phyloP scores from a whole-genome alignment of 345 rosid genomes.

The Lagerstroemia speciosa region DNA sequence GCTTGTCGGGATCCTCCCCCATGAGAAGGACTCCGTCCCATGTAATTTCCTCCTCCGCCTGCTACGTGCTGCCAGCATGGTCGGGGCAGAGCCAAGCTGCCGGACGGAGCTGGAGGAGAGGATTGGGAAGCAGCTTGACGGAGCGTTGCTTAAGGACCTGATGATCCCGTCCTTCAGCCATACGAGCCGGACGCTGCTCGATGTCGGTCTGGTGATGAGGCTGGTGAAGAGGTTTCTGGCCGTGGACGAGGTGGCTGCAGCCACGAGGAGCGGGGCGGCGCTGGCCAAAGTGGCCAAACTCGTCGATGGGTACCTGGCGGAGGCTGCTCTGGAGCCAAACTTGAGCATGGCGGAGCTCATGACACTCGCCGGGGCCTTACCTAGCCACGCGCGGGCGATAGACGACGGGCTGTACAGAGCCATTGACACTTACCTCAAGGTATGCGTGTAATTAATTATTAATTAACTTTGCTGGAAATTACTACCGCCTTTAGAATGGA shows the following conservation, averaged over 20 bases:
- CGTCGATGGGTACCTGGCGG: slow-evolving; percentile 66
- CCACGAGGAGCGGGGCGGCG: slow-evolving; percentile 38
- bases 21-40: slow-evolving; percentile 68
- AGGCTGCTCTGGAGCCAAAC: slow-evolving; percentile 55
- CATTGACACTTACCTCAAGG: slow-evolving; percentile 84
- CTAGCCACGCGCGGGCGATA: slow-evolving; percentile 53
- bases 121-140: slow-evolving; percentile 76
- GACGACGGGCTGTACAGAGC: slow-evolving; percentile 83
- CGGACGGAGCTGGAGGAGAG: slow-evolving; percentile 58
- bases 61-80: slow-evolving; percentile 72
- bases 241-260: slow-evolving; percentile 46
- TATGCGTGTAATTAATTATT: slow-evolving; percentile 14
- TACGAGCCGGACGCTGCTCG: slow-evolving; percentile 62
- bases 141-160: slow-evolving; percentile 72
- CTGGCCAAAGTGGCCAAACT: slow-evolving; percentile 70
- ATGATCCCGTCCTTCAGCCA: slow-evolving; percentile 94
- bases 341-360: slow-evolving; percentile 45
- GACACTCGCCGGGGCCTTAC: slow-evolving; percentile 56
- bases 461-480: too few relatives aligned
- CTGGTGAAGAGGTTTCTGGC: slow-evolving; percentile 49
- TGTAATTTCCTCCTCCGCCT: slow-evolving; percentile 83
- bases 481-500: too few relatives aligned
- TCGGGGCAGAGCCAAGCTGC: slow-evolving; percentile 44
- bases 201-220: slow-evolving; percentile 61
- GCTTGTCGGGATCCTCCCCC: slow-evolving; percentile 68